These are phyloP conservation scores for Fomitopsis schrenkii DNA, from an alignment of 1,284 basidiomycete genomes.

Conservation along the genomic window DNA sequence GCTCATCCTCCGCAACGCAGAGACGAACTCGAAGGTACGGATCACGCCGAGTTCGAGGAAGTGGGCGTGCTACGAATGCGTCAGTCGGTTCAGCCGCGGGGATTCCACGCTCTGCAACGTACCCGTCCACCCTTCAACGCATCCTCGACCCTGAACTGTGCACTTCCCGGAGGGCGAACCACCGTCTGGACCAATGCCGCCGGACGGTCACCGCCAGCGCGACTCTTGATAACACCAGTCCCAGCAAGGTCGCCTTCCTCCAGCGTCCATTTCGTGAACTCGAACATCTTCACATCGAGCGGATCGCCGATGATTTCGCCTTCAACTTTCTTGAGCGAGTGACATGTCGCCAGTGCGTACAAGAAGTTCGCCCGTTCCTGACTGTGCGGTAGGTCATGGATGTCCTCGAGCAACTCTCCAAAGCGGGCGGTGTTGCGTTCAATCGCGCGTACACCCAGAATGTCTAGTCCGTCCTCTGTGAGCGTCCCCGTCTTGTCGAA, in stretches of 20 bases:
- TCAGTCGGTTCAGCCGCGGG: not conserved
- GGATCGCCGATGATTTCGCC: slow-evolving; percentile 93
- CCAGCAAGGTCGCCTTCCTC: slow-evolving; percentile 84
- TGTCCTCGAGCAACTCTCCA: slow-evolving; percentile 86
- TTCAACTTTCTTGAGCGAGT: slow-evolving; percentile 91
- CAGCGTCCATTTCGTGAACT: slow-evolving; percentile 93
- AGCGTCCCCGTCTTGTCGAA: slow-evolving; percentile 99
- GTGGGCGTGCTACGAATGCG: slow-evolving; percentile 71
- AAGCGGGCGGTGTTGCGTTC: slow-evolving; percentile 77
- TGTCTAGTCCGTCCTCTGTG: slow-evolving; percentile 97
- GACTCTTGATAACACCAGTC: slow-evolving; percentile 66
- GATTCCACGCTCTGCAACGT: not conserved
- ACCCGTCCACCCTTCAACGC: slow-evolving; percentile 84
- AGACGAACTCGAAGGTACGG: slow-evolving; percentile 96
- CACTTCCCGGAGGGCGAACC: slow-evolving; percentile 91
- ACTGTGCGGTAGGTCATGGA: slow-evolving; percentile 77
- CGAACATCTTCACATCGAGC: slow-evolving; percentile 96
- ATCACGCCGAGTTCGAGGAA: slow-evolving; percentile 97
- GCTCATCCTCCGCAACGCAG: slow-evolving; percentile 91
- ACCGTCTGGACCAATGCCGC: slow-evolving; percentile 95
- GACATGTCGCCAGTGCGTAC: slow-evolving; percentile 94
- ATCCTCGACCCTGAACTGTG: slow-evolving; percentile 88
- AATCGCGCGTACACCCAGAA: slow-evolving; percentile 85
- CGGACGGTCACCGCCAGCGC: slow-evolving; percentile 65
- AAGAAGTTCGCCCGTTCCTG: slow-evolving; percentile 81